These are phyloP conservation scores for Bimuria novae-zelandiae DNA, from an alignment of 2,329 filamentous ascomycete species.

Conservation along the genomic window DNA sequence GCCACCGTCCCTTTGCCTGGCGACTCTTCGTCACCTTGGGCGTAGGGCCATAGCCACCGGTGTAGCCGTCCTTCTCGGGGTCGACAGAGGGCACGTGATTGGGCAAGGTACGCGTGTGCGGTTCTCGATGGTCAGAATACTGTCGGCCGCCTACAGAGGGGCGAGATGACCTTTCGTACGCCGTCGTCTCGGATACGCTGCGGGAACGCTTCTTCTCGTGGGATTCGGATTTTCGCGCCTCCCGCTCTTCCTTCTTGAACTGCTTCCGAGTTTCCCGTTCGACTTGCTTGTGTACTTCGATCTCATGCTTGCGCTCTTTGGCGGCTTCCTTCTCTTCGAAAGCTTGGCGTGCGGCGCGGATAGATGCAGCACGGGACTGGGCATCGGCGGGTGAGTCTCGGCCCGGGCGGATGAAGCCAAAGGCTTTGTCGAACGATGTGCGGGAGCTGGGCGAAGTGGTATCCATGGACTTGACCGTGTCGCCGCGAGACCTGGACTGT, in stretches of 20 bases:
- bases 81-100: conserved; percentile 35
- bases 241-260: conserved; percentile 49
- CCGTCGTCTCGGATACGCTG: conserved; percentile 36
- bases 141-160: conserved; percentile 43
- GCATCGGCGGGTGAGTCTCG: conserved; percentile 56
- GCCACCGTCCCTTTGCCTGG: conserved; percentile 53
- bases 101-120: conserved; percentile 43
- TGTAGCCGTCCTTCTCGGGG: conserved; percentile 33
- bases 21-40: conserved; percentile 41
- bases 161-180: conserved; percentile 34
- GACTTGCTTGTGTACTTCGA: conserved; percentile 54
- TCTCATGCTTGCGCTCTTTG: conserved; percentile 59
- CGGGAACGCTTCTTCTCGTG: conserved; percentile 32
- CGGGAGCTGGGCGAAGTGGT: conserved; percentile 58
- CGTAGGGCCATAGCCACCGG: conserved; percentile 16
- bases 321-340: conserved; percentile 64
- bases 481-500: conserved; percentile 53
- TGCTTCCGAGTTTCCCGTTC: conserved; percentile 52
- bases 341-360: conserved; percentile 60
- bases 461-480: conserved; percentile 56
- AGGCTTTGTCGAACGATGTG: conserved; percentile 61
- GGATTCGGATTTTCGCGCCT: conserved; percentile 49
- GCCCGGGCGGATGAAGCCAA: conserved; percentile 56
- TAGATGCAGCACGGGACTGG: conserved; percentile 59
- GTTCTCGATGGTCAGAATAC: conserved; percentile 44